Conservation (phyloP, 306 rosid species). For the Biancaea sappan region DNA sequence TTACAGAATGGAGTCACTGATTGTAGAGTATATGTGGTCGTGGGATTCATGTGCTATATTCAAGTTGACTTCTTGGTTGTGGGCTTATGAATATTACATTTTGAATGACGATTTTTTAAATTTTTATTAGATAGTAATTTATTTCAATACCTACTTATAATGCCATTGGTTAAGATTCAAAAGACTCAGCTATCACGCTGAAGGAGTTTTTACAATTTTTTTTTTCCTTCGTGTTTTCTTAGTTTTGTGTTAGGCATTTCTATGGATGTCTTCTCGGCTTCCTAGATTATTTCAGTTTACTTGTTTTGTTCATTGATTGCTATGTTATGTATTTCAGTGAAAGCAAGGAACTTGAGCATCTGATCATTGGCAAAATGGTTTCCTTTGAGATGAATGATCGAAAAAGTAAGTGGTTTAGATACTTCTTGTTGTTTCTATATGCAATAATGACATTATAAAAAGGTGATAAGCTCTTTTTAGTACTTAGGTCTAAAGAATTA, state of each 20-base stretch:
- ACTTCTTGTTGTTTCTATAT: not conserved
- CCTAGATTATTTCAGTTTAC: not conserved
- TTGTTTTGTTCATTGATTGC: not conserved
- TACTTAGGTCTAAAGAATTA: too few species aligned
- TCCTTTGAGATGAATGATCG: slow-evolving; percentile 74
- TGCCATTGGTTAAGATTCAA: not conserved
- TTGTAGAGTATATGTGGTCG: not conserved
- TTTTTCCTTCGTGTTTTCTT: not conserved
- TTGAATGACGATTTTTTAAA: not conserved
- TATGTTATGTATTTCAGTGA: slow-evolving; percentile 38
- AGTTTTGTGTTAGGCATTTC: not conserved
- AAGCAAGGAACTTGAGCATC: slow-evolving; percentile 15
- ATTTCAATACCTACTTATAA: not conserved
- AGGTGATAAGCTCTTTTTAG: not conserved
- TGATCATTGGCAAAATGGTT: slow-evolving; percentile 49
- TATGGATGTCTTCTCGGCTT: not conserved
- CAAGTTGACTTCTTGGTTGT: not conserved
- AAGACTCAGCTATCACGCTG: not conserved
- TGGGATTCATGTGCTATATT: not conserved
- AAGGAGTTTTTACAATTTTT: not conserved
- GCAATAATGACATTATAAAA: not conserved
- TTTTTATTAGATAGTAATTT: not conserved
- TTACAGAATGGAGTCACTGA: not conserved
- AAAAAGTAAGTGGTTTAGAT: slow-evolving; percentile 52
- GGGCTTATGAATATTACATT: not conserved